Base-by-base conservation (phyloP, 2,329 filamentous ascomycete species). In the Fusarium veterinarium region DNA sequence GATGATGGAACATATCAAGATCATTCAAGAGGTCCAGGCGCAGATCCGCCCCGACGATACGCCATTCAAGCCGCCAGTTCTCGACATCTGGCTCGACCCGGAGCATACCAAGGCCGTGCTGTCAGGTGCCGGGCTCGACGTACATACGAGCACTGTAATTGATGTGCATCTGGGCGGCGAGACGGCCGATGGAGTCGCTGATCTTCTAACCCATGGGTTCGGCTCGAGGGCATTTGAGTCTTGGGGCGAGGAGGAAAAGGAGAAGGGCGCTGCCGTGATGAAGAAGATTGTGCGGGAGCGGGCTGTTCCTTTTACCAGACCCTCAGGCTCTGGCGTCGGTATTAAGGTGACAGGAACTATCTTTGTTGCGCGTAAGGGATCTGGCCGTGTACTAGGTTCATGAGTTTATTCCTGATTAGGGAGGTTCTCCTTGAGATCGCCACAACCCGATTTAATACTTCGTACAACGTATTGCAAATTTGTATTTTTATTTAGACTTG, bases 391-490 rank as follows among this genome's bases (percentile, higher is more conserved):
- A 12, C 11, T 1, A 13, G 23, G 1, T 25, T 19, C 16, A 25
- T 25, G 41, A 19, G 7, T 19, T 13, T 6, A 19, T 12, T 44
- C 0, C 23, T 12, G 7, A 44, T 25, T 13, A 8, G 8, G 8
- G 7, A 25, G 23, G 6, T 3, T 17, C 16, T 12, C 4, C n/a
- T 3, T 8, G 2, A 17, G 10, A 25, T 7, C 7, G 11, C 16
- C 4, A 44, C 6, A 44, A 19, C 7, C 8, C 2, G 6, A 17
- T 17, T 12, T 4, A 14, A 23, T 12, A 17, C 14, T 8, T 8
- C 3, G n/a, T 17, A 17, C 6, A 17, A 17, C 0, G 1, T 25
- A 5, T 8, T 12, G 5, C 10, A 12, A 4, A 8, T 25, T 44
- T 23, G 23, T 23, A 23, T 23, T 23, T 23, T 23, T 23, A 23